Percentiles rank a stretch among this genome's conserved stretches.
Conservation (phyloP, 371 early-diverging fungal genomes). For the Rhizopus arrhizus region DNA sequence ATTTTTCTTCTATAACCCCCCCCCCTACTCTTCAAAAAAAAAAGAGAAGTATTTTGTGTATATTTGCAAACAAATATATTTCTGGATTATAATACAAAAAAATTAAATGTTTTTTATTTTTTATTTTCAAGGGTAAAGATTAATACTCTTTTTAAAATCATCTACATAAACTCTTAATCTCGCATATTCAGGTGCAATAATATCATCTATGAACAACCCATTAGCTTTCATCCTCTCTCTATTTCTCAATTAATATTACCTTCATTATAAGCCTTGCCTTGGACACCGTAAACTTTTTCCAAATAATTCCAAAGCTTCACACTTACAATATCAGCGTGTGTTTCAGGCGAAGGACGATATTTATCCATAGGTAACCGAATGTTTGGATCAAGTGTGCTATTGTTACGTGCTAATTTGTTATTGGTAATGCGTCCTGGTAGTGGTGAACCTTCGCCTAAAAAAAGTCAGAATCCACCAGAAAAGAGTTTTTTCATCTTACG, state of each 20-base stretch:
- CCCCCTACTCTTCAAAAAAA: conserved; percentile 1
- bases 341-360: conserved; percentile 50
- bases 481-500: conserved; percentile 27
- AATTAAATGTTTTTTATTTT: background rate
- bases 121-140: conserved; percentile 38
- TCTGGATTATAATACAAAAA: background rate
- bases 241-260: conserved; percentile 22
- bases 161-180: conserved; percentile 46
- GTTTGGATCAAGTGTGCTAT: conserved; percentile 45
- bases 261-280: conserved; percentile 47
- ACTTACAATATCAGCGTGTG: conserved; percentile 51
- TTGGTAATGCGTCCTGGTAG: conserved; percentile 42
- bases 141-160: conserved; percentile 47
- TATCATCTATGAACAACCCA: conserved; percentile 28
- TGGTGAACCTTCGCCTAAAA: conserved; percentile 45
- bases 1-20: too few species aligned
- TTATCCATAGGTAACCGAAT: conserved; percentile 49
- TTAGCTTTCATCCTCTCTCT: background rate
- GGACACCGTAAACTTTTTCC: conserved; percentile 44
- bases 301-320: conserved; percentile 43
- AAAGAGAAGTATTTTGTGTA: background rate
- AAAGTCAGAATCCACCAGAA: background rate
- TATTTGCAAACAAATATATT: background rate
- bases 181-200: conserved; percentile 46
- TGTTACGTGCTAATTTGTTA: conserved; percentile 37